A percentile compares a stretch with the other conserved stretches of the same genome.
phyloP scores from a whole-genome alignment of 2,329 filamentous ascomycete species.

The Neofusicoccum kwambonambiense region DNA sequence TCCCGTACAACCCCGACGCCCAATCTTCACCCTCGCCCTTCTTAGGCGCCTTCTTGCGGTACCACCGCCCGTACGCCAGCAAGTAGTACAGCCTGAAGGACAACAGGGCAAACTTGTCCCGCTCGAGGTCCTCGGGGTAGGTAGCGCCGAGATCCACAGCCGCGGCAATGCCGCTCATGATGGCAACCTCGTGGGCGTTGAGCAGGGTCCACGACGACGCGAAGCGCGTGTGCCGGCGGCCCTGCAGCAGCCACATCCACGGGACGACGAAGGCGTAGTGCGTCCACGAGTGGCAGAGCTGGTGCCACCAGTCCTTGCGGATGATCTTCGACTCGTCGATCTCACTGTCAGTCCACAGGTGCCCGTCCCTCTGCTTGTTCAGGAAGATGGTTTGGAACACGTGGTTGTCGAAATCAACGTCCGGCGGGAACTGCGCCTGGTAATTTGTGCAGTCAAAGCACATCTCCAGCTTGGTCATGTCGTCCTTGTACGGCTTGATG shows the following conservation, averaged over 20 bases:
- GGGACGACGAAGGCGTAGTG: constrained; percentile 67
- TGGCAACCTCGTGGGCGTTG: constrained; percentile 69
- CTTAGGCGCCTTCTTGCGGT: constrained; percentile 45
- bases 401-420: constrained; percentile 57
- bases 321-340: constrained; percentile 62
- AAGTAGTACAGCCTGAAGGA: constrained; percentile 63
- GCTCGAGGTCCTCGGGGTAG: constrained; percentile 62
- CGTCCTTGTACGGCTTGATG: constrained; percentile 58
- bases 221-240: constrained; percentile 61
- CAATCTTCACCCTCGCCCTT: constrained; percentile 53
- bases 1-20: constrained; percentile 59
- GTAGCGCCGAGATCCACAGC: constrained; percentile 66
- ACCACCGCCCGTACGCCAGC: constrained; percentile 62
- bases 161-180: constrained; percentile 68
- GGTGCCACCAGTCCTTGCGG: constrained; percentile 66
- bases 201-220: constrained; percentile 69
- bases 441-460: constrained; percentile 76
- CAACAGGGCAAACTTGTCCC: constrained; percentile 61
- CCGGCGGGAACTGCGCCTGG: constrained; percentile 65
- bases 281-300: constrained; percentile 62
- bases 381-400: constrained; percentile 71
- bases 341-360: constrained; percentile 60
- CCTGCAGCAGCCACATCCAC: constrained; percentile 70
- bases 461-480: constrained; percentile 58
- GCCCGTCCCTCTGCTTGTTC: constrained; percentile 54